A percentile compares a stretch with the other conserved stretches of the same genome.
These are phyloP conservation scores for Nissolia schottii DNA, from an alignment of 306 rosid species.

Conservation along the genomic window DNA sequence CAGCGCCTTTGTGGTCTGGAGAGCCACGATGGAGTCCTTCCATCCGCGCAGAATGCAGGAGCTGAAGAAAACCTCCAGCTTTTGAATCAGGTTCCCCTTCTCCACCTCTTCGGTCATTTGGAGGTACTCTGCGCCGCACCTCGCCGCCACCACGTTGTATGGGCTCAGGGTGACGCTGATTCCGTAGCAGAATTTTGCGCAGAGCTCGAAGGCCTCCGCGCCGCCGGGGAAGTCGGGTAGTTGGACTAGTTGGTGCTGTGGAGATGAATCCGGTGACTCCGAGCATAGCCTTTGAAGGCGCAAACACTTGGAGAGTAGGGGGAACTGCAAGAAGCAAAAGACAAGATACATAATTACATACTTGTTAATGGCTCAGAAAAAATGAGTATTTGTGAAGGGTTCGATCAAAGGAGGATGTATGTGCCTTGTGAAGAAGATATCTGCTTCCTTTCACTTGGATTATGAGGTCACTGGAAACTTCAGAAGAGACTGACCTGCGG, in stretches of 20 bases:
- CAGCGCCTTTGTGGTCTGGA: constrained; percentile 76
- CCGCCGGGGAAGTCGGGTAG: constrained; percentile 92
- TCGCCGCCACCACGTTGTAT: constrained; percentile 77
- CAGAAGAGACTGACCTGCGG: constrained; percentile 97
- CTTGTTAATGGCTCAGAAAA: neutral
- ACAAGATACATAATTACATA: neutral
- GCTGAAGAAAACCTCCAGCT: constrained; percentile 86
- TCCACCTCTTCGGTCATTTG: constrained; percentile 97
- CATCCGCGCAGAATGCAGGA: constrained; percentile 92
- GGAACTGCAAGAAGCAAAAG: constrained; percentile 51
- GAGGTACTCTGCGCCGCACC: constrained; percentile 87
- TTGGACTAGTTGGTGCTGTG: constrained; percentile 67
- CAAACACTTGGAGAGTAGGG: constrained; percentile 84
- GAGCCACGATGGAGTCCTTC: constrained; percentile 82
- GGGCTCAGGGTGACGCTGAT: constrained; percentile 88
- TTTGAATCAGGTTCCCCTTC: constrained; percentile 75
- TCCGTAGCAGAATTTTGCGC: constrained; percentile 96
- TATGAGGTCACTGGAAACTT: constrained; percentile 90
- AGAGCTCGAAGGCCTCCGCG: constrained; percentile 79
- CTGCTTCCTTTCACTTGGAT: constrained; percentile 86
- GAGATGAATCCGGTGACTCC: constrained; percentile 61
- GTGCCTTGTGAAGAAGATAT: constrained; percentile 97
- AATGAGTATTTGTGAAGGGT: neutral
- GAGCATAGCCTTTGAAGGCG: constrained; percentile 75
- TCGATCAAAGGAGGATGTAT: neutral